These are phyloP conservation scores for Gonium pectorale DNA, from an alignment of 139 green algal genomes.

Conservation along the genomic window DNA sequence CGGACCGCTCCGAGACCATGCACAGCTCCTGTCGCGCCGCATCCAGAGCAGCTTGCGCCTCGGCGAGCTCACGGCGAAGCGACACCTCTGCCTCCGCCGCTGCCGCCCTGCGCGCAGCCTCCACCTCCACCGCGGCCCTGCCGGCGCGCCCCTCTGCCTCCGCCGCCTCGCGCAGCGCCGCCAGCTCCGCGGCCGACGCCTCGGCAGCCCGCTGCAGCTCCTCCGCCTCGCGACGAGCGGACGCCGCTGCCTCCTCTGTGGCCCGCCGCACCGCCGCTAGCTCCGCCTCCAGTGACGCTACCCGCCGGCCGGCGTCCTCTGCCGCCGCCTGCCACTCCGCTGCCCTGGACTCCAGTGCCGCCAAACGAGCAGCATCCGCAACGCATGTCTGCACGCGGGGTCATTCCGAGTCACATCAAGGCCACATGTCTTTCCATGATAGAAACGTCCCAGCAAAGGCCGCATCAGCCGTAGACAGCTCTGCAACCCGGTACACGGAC, in stretches of 20 bases:
- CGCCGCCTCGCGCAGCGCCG: background rate
- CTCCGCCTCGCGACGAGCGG: too few relatives aligned
- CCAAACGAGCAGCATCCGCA: too few relatives aligned
- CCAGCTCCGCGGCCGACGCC: background rate
- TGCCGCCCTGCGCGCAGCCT: background rate
- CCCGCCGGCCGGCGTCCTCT: background rate
- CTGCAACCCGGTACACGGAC: too few relatives aligned
- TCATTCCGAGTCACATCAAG: too few relatives aligned
- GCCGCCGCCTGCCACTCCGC: background rate
- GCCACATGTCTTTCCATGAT: too few relatives aligned
- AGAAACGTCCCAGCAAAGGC: too few relatives aligned
- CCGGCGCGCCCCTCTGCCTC: background rate
- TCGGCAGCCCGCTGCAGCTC: background rate
- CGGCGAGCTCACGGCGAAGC: constrained; percentile 10
- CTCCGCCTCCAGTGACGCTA: background rate
- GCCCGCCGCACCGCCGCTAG: background rate
- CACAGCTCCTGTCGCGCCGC: background rate
- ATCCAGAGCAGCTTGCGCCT: constrained; percentile 19
- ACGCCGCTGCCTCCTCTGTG: background rate
- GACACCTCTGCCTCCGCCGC: background rate
- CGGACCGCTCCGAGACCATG: background rate
- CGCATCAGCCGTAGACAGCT: too few relatives aligned
- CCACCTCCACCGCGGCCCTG: background rate
- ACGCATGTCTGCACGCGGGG: too few relatives aligned
- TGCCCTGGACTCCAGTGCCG: constrained; percentile 6